Evolutionary conservation across 768 basidiomycete species (phyloP), one percentile per base, ranked within the genome.

Genomic region (Polyporus arcularius): DNA sequence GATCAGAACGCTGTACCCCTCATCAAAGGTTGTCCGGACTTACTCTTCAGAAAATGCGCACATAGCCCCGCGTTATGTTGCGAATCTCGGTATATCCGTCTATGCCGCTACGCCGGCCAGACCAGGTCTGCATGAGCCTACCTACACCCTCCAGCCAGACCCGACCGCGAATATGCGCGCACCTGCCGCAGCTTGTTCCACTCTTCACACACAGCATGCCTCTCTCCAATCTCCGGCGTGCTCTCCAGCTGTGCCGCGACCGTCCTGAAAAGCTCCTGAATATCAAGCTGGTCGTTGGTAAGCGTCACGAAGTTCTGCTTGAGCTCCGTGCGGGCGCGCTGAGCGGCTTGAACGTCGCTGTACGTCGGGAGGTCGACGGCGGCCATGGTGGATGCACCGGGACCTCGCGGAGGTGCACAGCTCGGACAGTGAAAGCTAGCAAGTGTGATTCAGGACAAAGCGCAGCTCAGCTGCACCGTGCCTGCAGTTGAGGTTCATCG

Each of bases 161-260:
- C 21, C 21, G 21, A 26, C 21, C 35, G 11, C 11, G 35, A 35
- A 35, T 35, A 26, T 26, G 21, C 21, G 35, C 63, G 48, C 51
- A 70, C 70, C 70, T 68, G 66, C n/a, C 65, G 57, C 53, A 68
- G 51, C 42, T 18, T 55, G 43, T 69, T 63, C 70, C 70, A 71
- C 39, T 71, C 70, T 4, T 52, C 53, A 16, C 43, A 40, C 14
- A 71, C 57, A 32, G 64, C 60, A 50, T 70, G 64, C 32, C 57
- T 46, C 50, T 68, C 64, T 15, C 68, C 70, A 53, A 71, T 65
- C 57, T 69, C 55, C 21, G 67, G 65, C 21, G 68, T 71, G 43
- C 63, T 61, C 58, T 68, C 70, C 32, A 71, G 66, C 55, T 69
- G 60, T 1, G 60, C 56, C 4, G 70, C 57, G 51, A 70, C 70